Conservation (phyloP, 202 grass and related monocot genomes). For the Dendrocalamus latiflorus region DNA sequence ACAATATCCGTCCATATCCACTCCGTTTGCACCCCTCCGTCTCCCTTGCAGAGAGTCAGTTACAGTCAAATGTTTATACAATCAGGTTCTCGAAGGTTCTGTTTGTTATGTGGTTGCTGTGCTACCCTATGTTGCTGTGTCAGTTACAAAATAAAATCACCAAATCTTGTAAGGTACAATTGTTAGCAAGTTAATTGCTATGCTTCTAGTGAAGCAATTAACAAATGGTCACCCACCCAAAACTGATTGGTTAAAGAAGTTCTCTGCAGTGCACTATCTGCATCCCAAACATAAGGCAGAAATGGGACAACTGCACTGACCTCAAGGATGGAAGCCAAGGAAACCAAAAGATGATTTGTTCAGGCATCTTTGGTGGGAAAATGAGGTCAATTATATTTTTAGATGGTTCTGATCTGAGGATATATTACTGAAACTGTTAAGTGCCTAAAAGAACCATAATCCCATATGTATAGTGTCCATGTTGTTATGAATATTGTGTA, state of each 20-base stretch:
- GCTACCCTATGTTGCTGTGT: not conserved
- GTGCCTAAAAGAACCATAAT: constrained; percentile 12
- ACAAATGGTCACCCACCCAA: not conserved
- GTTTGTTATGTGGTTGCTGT: not conserved
- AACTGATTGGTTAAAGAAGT: not conserved
- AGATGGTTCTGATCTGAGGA: not conserved
- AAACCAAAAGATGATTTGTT: not conserved
- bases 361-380: not conserved
- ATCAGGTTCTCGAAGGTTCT: not conserved
- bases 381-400: not conserved
- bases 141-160: not conserved
- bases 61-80: not conserved
- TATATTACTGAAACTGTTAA: not conserved
- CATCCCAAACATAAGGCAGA: not conserved
- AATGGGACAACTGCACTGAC: too few species aligned
- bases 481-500: too few species aligned
- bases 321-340: not conserved
- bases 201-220: not conserved
- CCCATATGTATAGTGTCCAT: too few species aligned
- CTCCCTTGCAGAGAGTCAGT: too few species aligned
- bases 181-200: not conserved
- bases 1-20: too few species aligned
- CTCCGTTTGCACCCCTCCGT: too few species aligned
- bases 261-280: not conserved
- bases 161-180: not conserved